These are phyloP conservation scores for Globisporangium polare DNA, from an alignment of 352 stramenopile genomes.

Conservation along the genomic window DNA sequence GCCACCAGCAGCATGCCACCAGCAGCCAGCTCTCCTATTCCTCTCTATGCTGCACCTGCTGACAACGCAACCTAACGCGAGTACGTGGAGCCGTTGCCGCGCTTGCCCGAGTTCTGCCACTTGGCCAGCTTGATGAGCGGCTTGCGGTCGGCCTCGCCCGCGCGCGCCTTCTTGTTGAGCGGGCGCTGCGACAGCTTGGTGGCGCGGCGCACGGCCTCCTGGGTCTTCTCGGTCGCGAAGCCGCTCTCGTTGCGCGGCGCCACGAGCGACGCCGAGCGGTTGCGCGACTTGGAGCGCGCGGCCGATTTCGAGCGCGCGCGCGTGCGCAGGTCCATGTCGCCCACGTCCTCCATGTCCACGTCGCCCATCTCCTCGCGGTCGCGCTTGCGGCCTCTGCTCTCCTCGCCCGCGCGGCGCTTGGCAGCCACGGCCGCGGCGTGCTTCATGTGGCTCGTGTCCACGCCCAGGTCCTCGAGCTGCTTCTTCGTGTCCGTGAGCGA, in stretches of 20 bases:
- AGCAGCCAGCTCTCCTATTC: not conserved
- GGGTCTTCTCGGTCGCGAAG: slow-evolving; percentile 50
- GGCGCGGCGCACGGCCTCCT: slow-evolving; percentile 42
- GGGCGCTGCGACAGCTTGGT: slow-evolving; percentile 62
- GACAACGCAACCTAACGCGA: slow-evolving; percentile 58
- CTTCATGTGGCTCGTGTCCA: slow-evolving; percentile 91
- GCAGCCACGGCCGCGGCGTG: slow-evolving; percentile 72
- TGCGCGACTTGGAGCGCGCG: slow-evolving; percentile 75
- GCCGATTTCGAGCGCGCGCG: slow-evolving; percentile 71
- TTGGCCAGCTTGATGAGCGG: slow-evolving; percentile 81
- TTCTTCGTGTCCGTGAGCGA: slow-evolving; percentile 86
- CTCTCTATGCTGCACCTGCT: slow-evolving; percentile 19
- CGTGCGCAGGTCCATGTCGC: slow-evolving; percentile 64
- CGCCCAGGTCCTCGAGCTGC: slow-evolving; percentile 86
- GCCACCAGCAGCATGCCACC: not conserved
- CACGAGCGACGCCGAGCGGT: slow-evolving; percentile 77
- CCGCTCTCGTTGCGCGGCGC: slow-evolving; percentile 66
- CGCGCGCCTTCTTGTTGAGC: slow-evolving; percentile 76
- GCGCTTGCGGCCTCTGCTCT: slow-evolving; percentile 83
- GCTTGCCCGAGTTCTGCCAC: slow-evolving; percentile 89
- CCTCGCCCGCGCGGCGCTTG: slow-evolving; percentile 63
- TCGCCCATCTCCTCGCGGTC: slow-evolving; percentile 78
- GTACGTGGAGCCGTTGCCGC: slow-evolving; percentile 64
- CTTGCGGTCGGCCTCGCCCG: slow-evolving; percentile 80
- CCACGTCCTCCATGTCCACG: slow-evolving; percentile 86